Base-by-base conservation (phyloP, 345 rosid genomes). In the Hevea brasiliensis region DNA sequence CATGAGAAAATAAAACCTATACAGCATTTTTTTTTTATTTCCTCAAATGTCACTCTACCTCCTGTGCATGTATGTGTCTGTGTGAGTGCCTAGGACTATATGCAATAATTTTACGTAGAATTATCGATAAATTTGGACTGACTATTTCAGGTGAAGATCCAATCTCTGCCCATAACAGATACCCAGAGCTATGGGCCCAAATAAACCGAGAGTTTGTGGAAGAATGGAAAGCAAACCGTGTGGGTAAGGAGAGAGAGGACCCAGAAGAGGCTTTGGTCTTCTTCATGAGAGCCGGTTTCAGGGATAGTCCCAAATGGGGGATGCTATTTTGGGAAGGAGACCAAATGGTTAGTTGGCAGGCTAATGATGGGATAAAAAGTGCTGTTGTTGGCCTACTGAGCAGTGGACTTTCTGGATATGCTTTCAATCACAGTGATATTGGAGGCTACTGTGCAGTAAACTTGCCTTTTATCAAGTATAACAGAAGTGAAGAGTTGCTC, bases 311-410 rank as follows among this genome's bases (percentile, higher is more conserved):
- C 32, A 86, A 79, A 80, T 86, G 91, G 89, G 94, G 88, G 24
- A 87, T 87, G 89, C 82, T 89, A 26, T 89, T 89, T 67, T 89
- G 92, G 94, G 92, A 89, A 84, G 94, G 92, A 68, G 92, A 89
- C 71, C 94, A 89, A 81, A 89, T 89, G 92, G 94, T 89, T 37
- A 89, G 94, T 80, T 89, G 90, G 91, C 94, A 89, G 66, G 78
- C 83, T 44, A 87, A 89, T 76, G 90, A 89, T 71, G 94, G 92
- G 40, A 87, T 89, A 76, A 89, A 87, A 82, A 89, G 94, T 75
- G 79, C 90, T 26, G 90, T 87, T 50, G 85, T 85, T 27, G 94
- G 91, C 66, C 81, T 89, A 4, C 81, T 89, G 70, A 89, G 90
- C 77, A 76, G 91, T 55, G 92, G 92, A 74, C 68, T 87, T 27